Evolutionary conservation across 2,329 filamentous ascomycete genomes (phyloP).

Genomic region (Talaromyces albobiverticillius): DNA sequence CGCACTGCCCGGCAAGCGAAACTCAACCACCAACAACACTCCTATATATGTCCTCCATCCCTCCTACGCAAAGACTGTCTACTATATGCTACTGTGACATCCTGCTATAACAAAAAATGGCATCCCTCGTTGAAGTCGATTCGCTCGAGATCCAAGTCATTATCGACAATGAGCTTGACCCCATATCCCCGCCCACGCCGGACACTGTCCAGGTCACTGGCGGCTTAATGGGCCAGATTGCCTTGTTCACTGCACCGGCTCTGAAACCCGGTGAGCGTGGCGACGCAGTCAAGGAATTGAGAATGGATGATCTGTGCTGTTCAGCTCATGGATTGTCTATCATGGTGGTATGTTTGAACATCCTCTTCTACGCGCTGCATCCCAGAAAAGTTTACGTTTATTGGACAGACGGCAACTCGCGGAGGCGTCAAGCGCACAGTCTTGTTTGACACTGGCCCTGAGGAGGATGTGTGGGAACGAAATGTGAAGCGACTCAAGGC

Average conservation of each 20-base stretch:
- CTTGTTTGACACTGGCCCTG: slow-evolving; percentile 55
- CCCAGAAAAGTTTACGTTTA: neutral
- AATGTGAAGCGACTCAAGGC: slow-evolving; percentile 47
- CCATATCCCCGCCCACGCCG: slow-evolving; percentile 48
- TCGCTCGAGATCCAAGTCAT: slow-evolving; percentile 49
- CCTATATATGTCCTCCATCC: neutral
- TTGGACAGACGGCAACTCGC: slow-evolving; percentile 45
- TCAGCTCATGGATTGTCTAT: slow-evolving; percentile 55
- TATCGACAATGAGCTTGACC: slow-evolving; percentile 56
- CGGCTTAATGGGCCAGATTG: slow-evolving; percentile 40
- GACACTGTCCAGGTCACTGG: slow-evolving; percentile 44
- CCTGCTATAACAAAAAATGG: neutral
- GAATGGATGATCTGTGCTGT: slow-evolving; percentile 52
- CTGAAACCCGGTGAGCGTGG: slow-evolving; percentile 35
- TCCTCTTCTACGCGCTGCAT: neutral
- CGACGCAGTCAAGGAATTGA: slow-evolving; percentile 44
- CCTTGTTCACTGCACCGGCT: slow-evolving; percentile 32
- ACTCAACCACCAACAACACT: neutral
- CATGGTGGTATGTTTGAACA: slow-evolving; percentile 41
- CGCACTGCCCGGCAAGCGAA: neutral
- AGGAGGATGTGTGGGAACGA: slow-evolving; percentile 51
- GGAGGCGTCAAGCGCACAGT: slow-evolving; percentile 45
- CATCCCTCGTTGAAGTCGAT: slow-evolving; percentile 41
- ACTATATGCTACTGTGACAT: no score
- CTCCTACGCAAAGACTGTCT: no score